Evolutionary conservation across 2,329 filamentous ascomycete genomes (phyloP).

Genomic region (Acephala macrosclerotiorum): DNA sequence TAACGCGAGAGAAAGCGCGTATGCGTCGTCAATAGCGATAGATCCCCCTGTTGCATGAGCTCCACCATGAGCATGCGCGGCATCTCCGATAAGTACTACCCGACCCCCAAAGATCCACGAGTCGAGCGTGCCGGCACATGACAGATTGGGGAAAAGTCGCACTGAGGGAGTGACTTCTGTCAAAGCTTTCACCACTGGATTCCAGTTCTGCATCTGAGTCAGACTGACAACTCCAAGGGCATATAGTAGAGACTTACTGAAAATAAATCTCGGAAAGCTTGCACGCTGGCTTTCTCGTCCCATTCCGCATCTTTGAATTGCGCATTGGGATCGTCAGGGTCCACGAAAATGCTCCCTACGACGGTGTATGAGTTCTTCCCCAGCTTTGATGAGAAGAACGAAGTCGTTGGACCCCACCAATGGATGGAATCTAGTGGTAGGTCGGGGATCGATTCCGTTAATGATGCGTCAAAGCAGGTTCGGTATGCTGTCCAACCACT

Average conservation of each 20-base stretch:
- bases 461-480: constrained; percentile 44
- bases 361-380: constrained; percentile 43
- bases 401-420: constrained; percentile 43
- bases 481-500: constrained; percentile 48
- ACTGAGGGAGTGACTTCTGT: constrained; percentile 43
- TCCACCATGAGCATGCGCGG: constrained; percentile 48
- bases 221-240: no score
- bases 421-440: constrained; percentile 46
- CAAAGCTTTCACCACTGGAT: constrained; percentile 44
- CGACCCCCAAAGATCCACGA: constrained; percentile 42
- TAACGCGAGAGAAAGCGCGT: constrained; percentile 39
- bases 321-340: constrained; percentile 37
- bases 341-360: constrained; percentile 38
- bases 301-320: constrained; percentile 29
- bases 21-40: constrained; percentile 49
- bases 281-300: constrained; percentile 40
- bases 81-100: constrained; percentile 46
- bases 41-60: constrained; percentile 48
- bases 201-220: constrained; percentile 40
- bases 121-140: constrained; percentile 39
- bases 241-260: constrained; percentile 22
- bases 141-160: constrained; percentile 45
- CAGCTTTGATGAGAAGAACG: constrained; percentile 42
- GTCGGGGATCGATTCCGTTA: constrained; percentile 43
- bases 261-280: constrained; percentile 40